Percentiles rank a stretch among this genome's conserved stretches.
Conservation (phyloP, 352 stramenopile species). For the Pythium insidiosum region DNA sequence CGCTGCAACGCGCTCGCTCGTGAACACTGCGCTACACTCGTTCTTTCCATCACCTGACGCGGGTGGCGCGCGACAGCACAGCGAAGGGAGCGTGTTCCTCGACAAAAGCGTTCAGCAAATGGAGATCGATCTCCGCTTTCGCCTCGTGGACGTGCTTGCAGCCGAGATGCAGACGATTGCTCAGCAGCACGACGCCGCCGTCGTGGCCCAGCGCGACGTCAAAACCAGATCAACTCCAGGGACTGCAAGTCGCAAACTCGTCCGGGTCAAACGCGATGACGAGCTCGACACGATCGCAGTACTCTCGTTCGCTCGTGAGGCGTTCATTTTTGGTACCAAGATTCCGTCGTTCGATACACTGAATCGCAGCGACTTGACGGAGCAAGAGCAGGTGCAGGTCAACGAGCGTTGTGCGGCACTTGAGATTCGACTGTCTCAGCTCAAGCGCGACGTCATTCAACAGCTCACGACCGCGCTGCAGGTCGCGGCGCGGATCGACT, state of each 20-base stretch:
- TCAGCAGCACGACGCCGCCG: background rate
- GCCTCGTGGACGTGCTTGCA: slow-evolving; percentile 41
- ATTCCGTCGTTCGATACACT: no score
- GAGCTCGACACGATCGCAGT: no score
- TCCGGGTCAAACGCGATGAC: no score
- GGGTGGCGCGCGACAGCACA: no score
- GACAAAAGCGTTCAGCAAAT: slow-evolving; percentile 47
- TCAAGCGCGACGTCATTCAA: slow-evolving; percentile 43
- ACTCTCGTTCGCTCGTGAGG: no score
- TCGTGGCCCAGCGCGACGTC: background rate
- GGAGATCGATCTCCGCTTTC: slow-evolving; percentile 41
- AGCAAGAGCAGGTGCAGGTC: background rate
- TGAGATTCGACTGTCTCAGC: slow-evolving; percentile 12
- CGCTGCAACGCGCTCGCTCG: slow-evolving; percentile 3
- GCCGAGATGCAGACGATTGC: slow-evolving; percentile 21
- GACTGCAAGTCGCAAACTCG: slow-evolving; percentile 3
- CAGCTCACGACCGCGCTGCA: slow-evolving; percentile 26
- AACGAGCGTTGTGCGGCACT: slow-evolving; percentile 1
- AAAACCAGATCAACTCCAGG: slow-evolving; percentile 7
- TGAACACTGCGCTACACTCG: slow-evolving; percentile 19
- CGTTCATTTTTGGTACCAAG: no score
- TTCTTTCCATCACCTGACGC: no score
- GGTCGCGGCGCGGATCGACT: slow-evolving; percentile 34
- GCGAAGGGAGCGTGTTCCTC: slow-evolving; percentile 4
- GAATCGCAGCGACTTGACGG: no score